phyloP scores from a whole-genome alignment of 306 rosid species.

The Datisca glomerata region DNA sequence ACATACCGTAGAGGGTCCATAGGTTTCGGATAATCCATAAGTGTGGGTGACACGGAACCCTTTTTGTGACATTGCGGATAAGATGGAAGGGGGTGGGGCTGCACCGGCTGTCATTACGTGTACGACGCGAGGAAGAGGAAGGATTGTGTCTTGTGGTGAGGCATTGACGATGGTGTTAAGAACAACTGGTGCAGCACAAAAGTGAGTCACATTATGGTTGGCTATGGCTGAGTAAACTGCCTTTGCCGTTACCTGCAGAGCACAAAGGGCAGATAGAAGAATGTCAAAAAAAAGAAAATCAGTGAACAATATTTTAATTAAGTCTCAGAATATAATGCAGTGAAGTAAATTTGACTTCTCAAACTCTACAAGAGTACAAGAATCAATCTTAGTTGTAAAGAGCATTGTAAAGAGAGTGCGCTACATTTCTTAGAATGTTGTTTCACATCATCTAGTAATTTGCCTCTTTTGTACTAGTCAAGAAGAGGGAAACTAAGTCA shows the following conservation, averaged over 20 bases:
- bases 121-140: slow-evolving; percentile 79
- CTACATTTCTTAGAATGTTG: too few species aligned
- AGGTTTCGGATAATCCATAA: slow-evolving; percentile 87
- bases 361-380: too few species aligned
- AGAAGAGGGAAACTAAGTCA: too few species aligned
- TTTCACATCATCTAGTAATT: too few species aligned
- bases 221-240: slow-evolving; percentile 67
- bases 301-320: background rate
- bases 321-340: too few species aligned
- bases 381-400: too few species aligned
- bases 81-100: slow-evolving; percentile 86
- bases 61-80: slow-evolving; percentile 48
- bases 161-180: slow-evolving; percentile 79
- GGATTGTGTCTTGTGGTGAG: slow-evolving; percentile 48
- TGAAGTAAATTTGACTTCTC: too few species aligned
- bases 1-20: slow-evolving; percentile 76
- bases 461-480: too few species aligned
- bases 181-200: slow-evolving; percentile 94
- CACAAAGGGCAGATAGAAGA: background rate
- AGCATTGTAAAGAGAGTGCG: too few species aligned
- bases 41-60: slow-evolving; percentile 89
- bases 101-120: slow-evolving; percentile 86
- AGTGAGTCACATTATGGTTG: slow-evolving; percentile 65
- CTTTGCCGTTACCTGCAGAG: slow-evolving; percentile 54
- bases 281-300: background rate